Evolutionary conservation across 2,329 filamentous ascomycete genomes (phyloP), one percentile per base, ranked within the genome.

Genomic region (Apiospora hydei): DNA sequence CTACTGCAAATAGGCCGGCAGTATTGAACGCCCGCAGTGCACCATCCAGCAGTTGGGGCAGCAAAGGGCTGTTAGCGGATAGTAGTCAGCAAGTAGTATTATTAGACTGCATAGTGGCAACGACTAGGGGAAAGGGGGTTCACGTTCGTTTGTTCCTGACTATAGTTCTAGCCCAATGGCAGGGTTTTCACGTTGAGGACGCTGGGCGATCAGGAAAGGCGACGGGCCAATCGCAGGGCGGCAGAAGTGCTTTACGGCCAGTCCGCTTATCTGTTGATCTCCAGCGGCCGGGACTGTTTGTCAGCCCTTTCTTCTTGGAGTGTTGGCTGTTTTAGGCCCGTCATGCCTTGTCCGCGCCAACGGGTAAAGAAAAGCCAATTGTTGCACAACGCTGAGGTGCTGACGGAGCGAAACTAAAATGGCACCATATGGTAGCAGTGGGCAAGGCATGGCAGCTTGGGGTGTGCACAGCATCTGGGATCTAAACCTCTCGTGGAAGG

Each of bases 371-470:
- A 64, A 64, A 64, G 57, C 57, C 57, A 64, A 64, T 64, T 41
- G 57, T 41, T 64, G 57, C 34, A 64, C 57, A 64, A 64, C 57
- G 53, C 53, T 61, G 49, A 51, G 18, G 26, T 51, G 49, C 49
- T 24, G 26, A 30, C 53, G 53, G 14, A n/a, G 57, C 57, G 57
- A 64, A 64, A 64, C 57, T 66, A 67, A 67, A 72, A 70, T 64
- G 71, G 68, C 53, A 51, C 71, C 69, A 70, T 64, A 64, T 4
- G 21, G 30, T 64, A 41, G 57, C 41, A 64, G 57, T 30, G 57
- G 57, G 21, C 57, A 38, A 18, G 57, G 34, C 57, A 64, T 38
- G 16, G 53, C 53, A 64, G 53, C 30, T 21, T 64, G 30, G 30
- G 21, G 26, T 61, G 24, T 61, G 30, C 57, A 41, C 57, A 41